Conservation (phyloP, 768 basidiomycete species). For the Collybiopsis confluens region DNA sequence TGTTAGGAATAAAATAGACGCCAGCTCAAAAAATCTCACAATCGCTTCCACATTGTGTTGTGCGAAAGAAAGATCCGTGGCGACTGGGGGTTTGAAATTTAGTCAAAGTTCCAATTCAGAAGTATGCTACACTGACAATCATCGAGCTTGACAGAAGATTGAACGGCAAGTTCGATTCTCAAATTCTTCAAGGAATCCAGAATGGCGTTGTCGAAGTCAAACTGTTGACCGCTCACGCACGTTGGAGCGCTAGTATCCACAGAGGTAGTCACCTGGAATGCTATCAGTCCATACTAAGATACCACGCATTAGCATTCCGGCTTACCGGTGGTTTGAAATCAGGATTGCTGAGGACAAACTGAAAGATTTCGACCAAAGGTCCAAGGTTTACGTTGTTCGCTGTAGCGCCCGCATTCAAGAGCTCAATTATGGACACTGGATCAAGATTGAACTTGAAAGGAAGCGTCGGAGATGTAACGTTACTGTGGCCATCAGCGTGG, state of each 20-base stretch:
- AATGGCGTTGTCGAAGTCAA: constrained; percentile 57
- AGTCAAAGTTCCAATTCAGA: neutral
- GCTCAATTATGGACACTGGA: constrained; percentile 54
- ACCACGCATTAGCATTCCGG: neutral
- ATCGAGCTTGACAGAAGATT: constrained; percentile 55
- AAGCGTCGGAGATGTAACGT: constrained; percentile 50
- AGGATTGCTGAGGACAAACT: constrained; percentile 48
- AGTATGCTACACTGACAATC: constrained; percentile 44
- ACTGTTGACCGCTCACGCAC: constrained; percentile 67
- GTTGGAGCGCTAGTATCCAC: constrained; percentile 50
- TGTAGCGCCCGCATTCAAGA: constrained; percentile 47
- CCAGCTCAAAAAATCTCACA: constrained; percentile 26
- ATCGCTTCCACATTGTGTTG: constrained; percentile 54
- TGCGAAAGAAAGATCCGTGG: constrained; percentile 52
- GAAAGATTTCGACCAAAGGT: constrained; percentile 50
- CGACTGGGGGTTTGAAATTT: constrained; percentile 28
- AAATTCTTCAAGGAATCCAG: constrained; percentile 58
- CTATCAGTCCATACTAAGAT: neutral
- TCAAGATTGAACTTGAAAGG: constrained; percentile 64
- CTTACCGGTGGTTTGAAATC: constrained; percentile 48
- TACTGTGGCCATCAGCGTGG: constrained; percentile 53
- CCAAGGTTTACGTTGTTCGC: constrained; percentile 59
- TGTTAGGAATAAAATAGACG: neutral
- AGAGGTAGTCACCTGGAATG: constrained; percentile 44
- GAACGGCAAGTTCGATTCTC: constrained; percentile 51